A percentile compares a stretch with the other conserved stretches of the same genome.
phyloP scores from a whole-genome alignment of 2,329 filamentous ascomycete species.

The Beauveria medogensis region DNA sequence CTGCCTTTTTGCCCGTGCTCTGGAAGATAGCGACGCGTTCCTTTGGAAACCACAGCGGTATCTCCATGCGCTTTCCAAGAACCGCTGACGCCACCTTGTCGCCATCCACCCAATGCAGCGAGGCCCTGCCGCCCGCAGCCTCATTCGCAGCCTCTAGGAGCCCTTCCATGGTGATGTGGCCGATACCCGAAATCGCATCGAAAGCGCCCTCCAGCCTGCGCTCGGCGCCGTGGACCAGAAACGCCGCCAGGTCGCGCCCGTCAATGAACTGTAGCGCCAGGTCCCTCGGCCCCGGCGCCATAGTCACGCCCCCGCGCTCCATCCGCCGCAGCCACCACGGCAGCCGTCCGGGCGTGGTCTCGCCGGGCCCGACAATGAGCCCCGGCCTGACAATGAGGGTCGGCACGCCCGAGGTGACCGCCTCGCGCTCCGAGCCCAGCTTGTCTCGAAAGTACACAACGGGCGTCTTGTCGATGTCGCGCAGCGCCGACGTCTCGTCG shows the following conservation, averaged over 20 bases:
- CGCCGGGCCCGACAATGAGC: slow-evolving; percentile 11
- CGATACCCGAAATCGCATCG: background rate
- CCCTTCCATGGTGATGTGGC: background rate
- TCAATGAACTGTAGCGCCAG: slow-evolving; percentile 12
- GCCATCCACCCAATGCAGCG: slow-evolving; percentile 9
- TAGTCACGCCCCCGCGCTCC: slow-evolving; percentile 7
- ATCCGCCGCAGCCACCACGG: slow-evolving; percentile 11
- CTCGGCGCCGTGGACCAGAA: slow-evolving; percentile 12
- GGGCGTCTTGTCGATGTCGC: slow-evolving; percentile 1
- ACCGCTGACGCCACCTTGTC: slow-evolving; percentile 7
- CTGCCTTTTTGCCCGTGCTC: slow-evolving; percentile 1
- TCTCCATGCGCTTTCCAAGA: slow-evolving; percentile 2
- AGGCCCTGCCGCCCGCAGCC: background rate
- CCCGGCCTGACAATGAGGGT: slow-evolving; percentile 9
- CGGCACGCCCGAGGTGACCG: background rate
- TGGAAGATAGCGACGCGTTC: background rate
- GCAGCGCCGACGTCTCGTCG: slow-evolving; percentile 11
- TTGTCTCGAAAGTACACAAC: slow-evolving; percentile 10
- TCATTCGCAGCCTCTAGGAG: slow-evolving; percentile 9
- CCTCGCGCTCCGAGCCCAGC: slow-evolving; percentile 4
- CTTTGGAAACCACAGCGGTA: slow-evolving; percentile 11
- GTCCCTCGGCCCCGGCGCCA: slow-evolving; percentile 12
- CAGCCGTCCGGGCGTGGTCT: slow-evolving; percentile 2
- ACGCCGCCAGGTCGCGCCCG: slow-evolving; percentile 11
- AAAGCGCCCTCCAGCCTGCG: slow-evolving; percentile 1